These are phyloP conservation scores for Kappamyces sp. DNA, from an alignment of 192 early-diverging fungal species.

Conservation along the genomic window DNA sequence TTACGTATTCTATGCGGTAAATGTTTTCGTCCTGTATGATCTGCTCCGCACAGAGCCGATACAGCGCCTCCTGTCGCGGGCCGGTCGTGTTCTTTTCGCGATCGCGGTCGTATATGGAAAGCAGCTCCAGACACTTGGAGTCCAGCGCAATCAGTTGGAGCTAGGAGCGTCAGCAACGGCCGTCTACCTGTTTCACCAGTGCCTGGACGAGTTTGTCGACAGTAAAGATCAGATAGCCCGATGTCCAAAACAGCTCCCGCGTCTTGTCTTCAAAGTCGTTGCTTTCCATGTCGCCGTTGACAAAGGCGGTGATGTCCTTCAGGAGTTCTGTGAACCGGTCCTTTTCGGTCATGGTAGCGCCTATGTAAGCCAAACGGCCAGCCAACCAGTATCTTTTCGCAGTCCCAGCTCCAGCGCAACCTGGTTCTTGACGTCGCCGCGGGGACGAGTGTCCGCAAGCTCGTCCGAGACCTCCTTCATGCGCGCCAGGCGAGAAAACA, in stretches of 20 bases:
- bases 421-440: constrained; percentile 50
- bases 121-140: constrained; percentile 47
- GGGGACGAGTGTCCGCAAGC: constrained; percentile 42
- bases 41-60: constrained; percentile 40
- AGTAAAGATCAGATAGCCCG: constrained; percentile 83
- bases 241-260: constrained; percentile 80
- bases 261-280: constrained; percentile 80
- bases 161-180: constrained; percentile 14
- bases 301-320: constrained; percentile 63
- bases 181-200: constrained; percentile 70
- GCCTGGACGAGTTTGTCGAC: constrained; percentile 81
- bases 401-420: constrained; percentile 51
- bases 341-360: constrained; percentile 14
- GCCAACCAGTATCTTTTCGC: constrained; percentile 24
- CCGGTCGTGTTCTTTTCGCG: constrained; percentile 31
- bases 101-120: constrained; percentile 42
- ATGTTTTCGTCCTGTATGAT: constrained; percentile 65
- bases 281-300: constrained; percentile 76
- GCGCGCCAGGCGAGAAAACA: constrained; percentile 74
- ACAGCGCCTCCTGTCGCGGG: constrained; percentile 44
- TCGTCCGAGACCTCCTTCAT: constrained; percentile 71
- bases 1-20: constrained; percentile 74
- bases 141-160: constrained; percentile 63
- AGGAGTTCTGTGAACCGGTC: constrained; percentile 78
- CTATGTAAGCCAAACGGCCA: constrained; percentile 15